Percentiles rank a stretch among this genome's conserved stretches.
Conservation (phyloP, 495 filamentous ascomycete species). For the Podospora conica region DNA sequence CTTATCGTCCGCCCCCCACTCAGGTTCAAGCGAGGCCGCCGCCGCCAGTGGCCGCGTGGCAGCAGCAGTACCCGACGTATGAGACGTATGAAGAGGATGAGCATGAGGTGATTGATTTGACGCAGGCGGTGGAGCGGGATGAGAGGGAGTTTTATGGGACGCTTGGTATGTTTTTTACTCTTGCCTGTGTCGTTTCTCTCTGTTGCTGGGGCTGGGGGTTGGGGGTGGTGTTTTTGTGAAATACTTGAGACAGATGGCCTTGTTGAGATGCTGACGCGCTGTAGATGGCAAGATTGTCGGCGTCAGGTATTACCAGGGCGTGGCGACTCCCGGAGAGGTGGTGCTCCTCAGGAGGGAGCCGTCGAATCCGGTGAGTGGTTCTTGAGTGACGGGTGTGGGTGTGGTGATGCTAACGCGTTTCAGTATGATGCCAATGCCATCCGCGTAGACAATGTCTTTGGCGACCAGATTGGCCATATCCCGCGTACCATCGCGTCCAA, state of each 20-base stretch:
- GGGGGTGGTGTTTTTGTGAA: no score
- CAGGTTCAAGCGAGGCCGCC: no score
- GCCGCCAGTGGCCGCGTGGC: background rate
- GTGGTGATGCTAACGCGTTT: constrained; percentile 6
- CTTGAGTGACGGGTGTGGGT: background rate
- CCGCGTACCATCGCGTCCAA: constrained; percentile 58
- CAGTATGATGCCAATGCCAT: constrained; percentile 74
- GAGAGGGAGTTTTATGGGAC: constrained; percentile 48
- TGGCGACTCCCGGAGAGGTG: constrained; percentile 64
- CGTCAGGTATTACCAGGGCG: constrained; percentile 67
- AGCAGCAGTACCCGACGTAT: background rate
- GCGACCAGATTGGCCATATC: constrained; percentile 75
- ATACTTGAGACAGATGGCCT: no score
- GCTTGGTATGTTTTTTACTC: constrained; percentile 23
- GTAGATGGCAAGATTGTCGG: constrained; percentile 69
- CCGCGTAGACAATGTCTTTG: constrained; percentile 71
- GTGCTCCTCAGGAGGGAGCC: constrained; percentile 66
- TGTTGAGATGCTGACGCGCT: background rate
- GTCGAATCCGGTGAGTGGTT: constrained; percentile 43
- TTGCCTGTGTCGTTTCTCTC: background rate
- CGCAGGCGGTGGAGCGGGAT: constrained; percentile 42
- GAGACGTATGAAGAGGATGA: constrained; percentile 25
- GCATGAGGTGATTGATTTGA: constrained; percentile 44
- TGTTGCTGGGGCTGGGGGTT: no score
- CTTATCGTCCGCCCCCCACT: no score